These are phyloP conservation scores for Pseudozyma tsukubaensis DNA, from an alignment of 1,284 basidiomycete genomes.

Conservation along the genomic window DNA sequence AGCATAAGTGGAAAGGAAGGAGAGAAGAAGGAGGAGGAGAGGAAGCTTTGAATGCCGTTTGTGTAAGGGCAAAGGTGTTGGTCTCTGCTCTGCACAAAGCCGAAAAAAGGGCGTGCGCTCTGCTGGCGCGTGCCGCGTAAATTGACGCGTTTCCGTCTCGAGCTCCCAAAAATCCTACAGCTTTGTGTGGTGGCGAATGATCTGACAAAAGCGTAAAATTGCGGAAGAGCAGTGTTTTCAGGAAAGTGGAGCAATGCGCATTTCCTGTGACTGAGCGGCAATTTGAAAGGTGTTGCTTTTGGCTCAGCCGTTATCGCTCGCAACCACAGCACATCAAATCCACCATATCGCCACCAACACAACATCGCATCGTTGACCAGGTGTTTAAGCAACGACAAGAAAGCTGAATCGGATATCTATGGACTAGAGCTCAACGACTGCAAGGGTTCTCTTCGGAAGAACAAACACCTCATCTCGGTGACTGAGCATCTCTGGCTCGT, in stretches of 20 bases:
- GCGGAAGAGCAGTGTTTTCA: too few relatives aligned
- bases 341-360: constrained; percentile 8
- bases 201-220: constrained; percentile 14
- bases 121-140: constrained; percentile 32
- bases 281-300: not conserved
- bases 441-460: constrained; percentile 9
- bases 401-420: not conserved
- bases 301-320: constrained; percentile 8
- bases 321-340: not conserved
- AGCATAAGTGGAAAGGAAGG: not conserved
- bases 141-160: constrained; percentile 16
- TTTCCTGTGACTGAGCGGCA: too few relatives aligned
- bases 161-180: not conserved
- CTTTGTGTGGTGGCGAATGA: not conserved
- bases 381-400: not conserved
- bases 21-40: not conserved
- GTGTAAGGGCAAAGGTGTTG: constrained; percentile 17
- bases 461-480: not conserved
- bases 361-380: not conserved
- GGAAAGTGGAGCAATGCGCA: constrained; percentile 8
- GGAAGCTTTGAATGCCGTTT: not conserved
- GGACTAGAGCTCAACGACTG: constrained; percentile 9
- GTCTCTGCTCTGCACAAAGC: constrained; percentile 3
- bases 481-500: too few relatives aligned
- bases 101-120: constrained; percentile 1